phyloP scores from a whole-genome alignment of 179 eudicot genomes.

The Heliamphora ciliata region DNA sequence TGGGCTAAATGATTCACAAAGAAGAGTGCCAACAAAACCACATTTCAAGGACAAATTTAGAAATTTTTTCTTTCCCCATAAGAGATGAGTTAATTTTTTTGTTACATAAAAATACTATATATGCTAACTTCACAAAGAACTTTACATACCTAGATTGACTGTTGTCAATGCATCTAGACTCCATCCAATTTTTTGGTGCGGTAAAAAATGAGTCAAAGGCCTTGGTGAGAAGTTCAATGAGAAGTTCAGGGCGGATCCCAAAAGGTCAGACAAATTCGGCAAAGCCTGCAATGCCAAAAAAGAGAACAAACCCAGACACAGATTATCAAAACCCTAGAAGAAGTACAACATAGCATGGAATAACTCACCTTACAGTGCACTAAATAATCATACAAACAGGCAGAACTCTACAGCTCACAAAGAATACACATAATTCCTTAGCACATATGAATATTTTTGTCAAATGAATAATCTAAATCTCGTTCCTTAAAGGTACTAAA shows the following conservation, averaged over 20 bases:
- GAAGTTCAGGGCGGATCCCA: conserved; percentile 39
- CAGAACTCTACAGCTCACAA: background rate
- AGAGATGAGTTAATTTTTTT: background rate
- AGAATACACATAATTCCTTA: background rate
- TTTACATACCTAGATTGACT: conserved; percentile 40
- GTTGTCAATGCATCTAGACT: conserved; percentile 52
- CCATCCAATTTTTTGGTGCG: conserved; percentile 75
- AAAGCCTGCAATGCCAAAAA: conserved; percentile 40
- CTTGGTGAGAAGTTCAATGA: conserved; percentile 61
- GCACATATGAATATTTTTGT: background rate
- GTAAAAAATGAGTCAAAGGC: conserved; percentile 57
- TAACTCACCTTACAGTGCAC: background rate
- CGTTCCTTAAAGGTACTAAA: background rate
- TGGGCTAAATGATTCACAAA: conserved; percentile 48
- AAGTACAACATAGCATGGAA: conserved; percentile 1
- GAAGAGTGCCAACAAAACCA: conserved; percentile 92
- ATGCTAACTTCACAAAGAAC: conserved; percentile 3
- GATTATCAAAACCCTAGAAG: background rate
- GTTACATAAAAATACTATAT: background rate
- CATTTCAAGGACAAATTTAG: conserved; percentile 61
- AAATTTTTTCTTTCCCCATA: conserved; percentile 42
- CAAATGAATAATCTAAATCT: no score
- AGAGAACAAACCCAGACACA: background rate
- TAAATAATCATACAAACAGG: background rate
- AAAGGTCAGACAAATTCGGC: conserved; percentile 28